phyloP scores from a whole-genome alignment of 2,329 filamentous ascomycete genomes.

The Colletotrichum theobromicola region DNA sequence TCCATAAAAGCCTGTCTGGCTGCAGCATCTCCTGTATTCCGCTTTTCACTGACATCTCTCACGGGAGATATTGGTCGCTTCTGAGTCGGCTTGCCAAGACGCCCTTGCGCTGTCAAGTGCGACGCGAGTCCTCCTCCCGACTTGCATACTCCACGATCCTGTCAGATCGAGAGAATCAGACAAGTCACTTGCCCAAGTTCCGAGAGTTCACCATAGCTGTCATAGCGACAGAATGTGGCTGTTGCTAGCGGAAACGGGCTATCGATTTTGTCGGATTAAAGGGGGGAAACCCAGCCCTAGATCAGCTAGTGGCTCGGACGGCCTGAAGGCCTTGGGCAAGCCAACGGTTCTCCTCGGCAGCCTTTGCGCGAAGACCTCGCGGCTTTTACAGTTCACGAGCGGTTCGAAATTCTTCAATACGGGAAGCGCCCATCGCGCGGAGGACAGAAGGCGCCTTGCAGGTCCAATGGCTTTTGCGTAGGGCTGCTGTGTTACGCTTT shows the following conservation, averaged over 20 bases:
- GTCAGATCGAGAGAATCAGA: background rate
- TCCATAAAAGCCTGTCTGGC: background rate
- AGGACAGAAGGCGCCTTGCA: background rate
- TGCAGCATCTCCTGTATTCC: background rate
- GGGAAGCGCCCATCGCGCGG: background rate
- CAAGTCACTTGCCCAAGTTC: background rate
- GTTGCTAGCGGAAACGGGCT: slow-evolving; percentile 10
- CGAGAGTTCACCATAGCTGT: background rate
- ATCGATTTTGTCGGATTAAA: background rate
- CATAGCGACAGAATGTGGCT: slow-evolving; percentile 17
- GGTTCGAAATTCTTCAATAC: background rate
- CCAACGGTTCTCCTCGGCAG: background rate
- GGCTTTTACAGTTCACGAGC: background rate
- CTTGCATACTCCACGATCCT: background rate
- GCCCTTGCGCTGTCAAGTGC: background rate
- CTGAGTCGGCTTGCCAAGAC: background rate
- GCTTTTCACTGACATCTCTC: background rate
- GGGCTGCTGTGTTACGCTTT: background rate
- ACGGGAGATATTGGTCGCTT: background rate
- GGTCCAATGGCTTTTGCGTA: background rate
- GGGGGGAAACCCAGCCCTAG: background rate
- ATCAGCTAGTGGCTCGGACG: background rate
- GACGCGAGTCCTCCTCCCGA: background rate
- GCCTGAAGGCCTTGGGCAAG: background rate
- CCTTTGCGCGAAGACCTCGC: background rate